Conservation (phyloP, 106 monocot genomes). For the Alisma plantagoaquatica region DNA sequence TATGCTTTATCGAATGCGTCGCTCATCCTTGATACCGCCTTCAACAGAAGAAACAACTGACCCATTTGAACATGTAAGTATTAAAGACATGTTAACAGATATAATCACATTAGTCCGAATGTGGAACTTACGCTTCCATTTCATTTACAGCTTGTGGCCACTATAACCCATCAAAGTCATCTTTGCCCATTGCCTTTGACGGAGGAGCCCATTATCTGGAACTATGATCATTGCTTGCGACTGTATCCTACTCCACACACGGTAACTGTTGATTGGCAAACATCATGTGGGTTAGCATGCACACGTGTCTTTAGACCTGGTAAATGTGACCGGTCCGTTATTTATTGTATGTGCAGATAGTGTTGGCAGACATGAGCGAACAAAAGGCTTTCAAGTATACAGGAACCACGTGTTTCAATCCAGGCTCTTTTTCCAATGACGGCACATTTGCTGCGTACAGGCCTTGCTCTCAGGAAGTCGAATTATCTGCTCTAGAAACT, state of each 20-base stretch:
- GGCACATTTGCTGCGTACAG: constrained; percentile 88
- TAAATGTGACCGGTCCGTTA: background rate
- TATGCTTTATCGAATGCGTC: constrained; percentile 82
- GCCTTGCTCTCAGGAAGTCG: constrained; percentile 81
- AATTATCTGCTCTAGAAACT: constrained; percentile 59
- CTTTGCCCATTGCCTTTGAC: constrained; percentile 95
- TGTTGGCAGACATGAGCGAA: constrained; percentile 83
- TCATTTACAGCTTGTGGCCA: constrained; percentile 81
- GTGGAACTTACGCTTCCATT: background rate
- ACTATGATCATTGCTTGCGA: constrained; percentile 90
- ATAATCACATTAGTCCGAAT: background rate
- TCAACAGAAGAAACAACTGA: constrained; percentile 77
- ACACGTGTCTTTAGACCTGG: background rate
- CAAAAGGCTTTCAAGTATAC: constrained; percentile 90
- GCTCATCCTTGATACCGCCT: constrained; percentile 75
- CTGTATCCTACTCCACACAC: constrained; percentile 90
- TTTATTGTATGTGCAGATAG: constrained; percentile 46
- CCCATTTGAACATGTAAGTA: constrained; percentile 81
- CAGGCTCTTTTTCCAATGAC: constrained; percentile 86
- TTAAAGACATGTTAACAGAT: background rate
- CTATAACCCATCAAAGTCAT: constrained; percentile 98
- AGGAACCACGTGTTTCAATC: constrained; percentile 93
- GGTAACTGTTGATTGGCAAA: constrained; percentile 37
- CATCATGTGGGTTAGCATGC: background rate
- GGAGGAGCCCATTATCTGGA: constrained; percentile 94